phyloP scores from a whole-genome alignment of 1,139 yeast genomes.

The Diutina catenulata region DNA sequence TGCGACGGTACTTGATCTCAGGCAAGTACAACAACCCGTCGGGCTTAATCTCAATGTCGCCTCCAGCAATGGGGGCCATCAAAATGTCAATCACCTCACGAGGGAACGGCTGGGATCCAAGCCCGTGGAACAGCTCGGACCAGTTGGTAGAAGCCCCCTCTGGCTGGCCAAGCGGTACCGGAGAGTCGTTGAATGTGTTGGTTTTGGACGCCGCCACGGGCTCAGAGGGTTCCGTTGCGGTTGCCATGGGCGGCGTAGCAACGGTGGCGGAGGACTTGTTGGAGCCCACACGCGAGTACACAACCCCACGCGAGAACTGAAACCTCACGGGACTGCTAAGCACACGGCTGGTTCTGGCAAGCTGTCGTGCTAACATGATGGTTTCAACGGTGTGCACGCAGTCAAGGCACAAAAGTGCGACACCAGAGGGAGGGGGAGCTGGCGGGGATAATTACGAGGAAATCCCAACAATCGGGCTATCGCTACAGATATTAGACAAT shows the following conservation, averaged over 20 bases:
- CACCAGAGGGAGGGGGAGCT: too few species aligned
- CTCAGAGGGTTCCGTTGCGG: background rate
- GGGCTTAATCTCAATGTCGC: conserved; percentile 87
- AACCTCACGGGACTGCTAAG: background rate
- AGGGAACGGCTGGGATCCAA: conserved; percentile 68
- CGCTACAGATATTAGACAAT: too few species aligned
- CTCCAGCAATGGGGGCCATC: conserved; percentile 44
- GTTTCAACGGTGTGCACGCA: too few species aligned
- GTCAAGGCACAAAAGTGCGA: too few species aligned
- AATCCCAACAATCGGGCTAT: too few species aligned
- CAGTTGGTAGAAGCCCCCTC: conserved; percentile 45
- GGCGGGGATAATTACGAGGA: too few species aligned
- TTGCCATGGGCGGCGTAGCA: background rate
- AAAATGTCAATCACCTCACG: conserved; percentile 47
- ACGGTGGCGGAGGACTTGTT: background rate
- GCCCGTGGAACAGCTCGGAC: conserved; percentile 72
- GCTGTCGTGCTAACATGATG: too few species aligned
- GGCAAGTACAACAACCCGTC: conserved; percentile 89
- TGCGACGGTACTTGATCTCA: conserved; percentile 87
- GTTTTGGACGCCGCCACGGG: background rate
- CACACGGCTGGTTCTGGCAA: background rate
- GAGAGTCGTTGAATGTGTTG: background rate
- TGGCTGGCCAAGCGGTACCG: background rate
- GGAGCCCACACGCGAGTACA: background rate
- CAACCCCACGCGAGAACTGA: background rate